These are phyloP conservation scores for Lavandula angustifolia DNA, from an alignment of 257 asterid genomes.

Conservation along the genomic window DNA sequence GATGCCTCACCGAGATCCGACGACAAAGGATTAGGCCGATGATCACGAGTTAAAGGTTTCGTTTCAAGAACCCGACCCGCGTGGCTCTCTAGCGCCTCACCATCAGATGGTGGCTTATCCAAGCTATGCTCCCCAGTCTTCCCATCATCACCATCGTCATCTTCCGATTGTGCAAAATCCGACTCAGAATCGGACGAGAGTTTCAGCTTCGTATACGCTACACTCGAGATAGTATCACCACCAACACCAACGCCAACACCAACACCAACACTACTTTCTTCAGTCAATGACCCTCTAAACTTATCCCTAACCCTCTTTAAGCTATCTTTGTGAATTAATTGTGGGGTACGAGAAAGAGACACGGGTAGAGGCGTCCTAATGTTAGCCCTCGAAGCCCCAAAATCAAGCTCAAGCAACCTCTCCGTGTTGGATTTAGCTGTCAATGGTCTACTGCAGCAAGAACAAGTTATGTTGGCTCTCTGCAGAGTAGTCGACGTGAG, in stretches of 20 bases:
- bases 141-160: constrained; percentile 70
- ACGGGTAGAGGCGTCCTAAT: constrained; percentile 84
- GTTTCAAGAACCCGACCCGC: constrained; percentile 32
- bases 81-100: constrained; percentile 29
- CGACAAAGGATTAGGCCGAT: background rate
- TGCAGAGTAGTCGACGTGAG: constrained; percentile 44
- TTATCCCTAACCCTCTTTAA: constrained; percentile 72
- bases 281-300: constrained; percentile 41
- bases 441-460: constrained; percentile 64
- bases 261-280: constrained; percentile 30
- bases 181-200: constrained; percentile 84
- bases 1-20: constrained; percentile 25
- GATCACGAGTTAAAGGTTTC: constrained; percentile 39
- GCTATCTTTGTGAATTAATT: constrained; percentile 70
- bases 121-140: constrained; percentile 33
- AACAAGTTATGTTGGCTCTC: constrained; percentile 48
- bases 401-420: constrained; percentile 48
- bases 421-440: constrained; percentile 57
- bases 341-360: constrained; percentile 72
- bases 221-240: constrained; percentile 50
- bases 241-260: constrained; percentile 11
- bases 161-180: constrained; percentile 67
- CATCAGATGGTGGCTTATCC: constrained; percentile 27
- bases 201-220: constrained; percentile 70
- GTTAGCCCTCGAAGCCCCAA: constrained; percentile 78